Percentiles rank a stretch among this genome's conserved stretches.
Evolutionary conservation across 2,329 filamentous ascomycete genomes (phyloP).

Genomic region (Xylariaceae sp.): DNA sequence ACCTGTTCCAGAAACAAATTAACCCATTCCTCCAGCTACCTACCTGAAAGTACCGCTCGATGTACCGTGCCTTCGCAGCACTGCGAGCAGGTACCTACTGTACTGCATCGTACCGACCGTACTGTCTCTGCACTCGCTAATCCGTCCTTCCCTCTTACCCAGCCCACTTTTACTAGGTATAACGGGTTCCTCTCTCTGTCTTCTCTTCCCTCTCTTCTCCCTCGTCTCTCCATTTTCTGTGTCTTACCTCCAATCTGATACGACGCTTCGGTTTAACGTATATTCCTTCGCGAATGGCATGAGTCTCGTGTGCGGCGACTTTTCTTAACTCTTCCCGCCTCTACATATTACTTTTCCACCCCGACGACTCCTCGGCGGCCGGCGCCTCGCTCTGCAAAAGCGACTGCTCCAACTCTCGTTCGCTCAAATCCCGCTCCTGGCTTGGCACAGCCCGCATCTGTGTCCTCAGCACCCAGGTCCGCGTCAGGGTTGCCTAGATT

Average conservation of each 20-base stretch:
- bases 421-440: neutral
- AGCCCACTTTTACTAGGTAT: constrained; percentile 17
- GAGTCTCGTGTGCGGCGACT: constrained; percentile 11
- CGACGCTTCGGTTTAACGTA: neutral
- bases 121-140: neutral
- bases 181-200: neutral
- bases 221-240: constrained; percentile 1
- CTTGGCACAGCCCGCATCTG: neutral
- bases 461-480: constrained; percentile 9
- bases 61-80: too few species aligned
- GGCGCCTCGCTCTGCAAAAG: neutral
- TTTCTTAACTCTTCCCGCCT: neutral
- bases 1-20: constrained; percentile 19
- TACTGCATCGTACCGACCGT: neutral
- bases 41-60: too few species aligned
- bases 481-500: constrained; percentile 17
- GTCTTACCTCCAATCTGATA: neutral
- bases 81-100: neutral
- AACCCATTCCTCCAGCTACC: constrained; percentile 9
- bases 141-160: neutral
- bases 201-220: constrained; percentile 1
- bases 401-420: neutral
- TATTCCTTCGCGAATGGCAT: constrained; percentile 10
- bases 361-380: neutral
- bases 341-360: neutral